A percentile compares a stretch with the other conserved stretches of the same genome.
These are phyloP conservation scores for Nepenthes mirabilis DNA, from an alignment of 148 eudicot genomes.

Conservation along the genomic window DNA sequence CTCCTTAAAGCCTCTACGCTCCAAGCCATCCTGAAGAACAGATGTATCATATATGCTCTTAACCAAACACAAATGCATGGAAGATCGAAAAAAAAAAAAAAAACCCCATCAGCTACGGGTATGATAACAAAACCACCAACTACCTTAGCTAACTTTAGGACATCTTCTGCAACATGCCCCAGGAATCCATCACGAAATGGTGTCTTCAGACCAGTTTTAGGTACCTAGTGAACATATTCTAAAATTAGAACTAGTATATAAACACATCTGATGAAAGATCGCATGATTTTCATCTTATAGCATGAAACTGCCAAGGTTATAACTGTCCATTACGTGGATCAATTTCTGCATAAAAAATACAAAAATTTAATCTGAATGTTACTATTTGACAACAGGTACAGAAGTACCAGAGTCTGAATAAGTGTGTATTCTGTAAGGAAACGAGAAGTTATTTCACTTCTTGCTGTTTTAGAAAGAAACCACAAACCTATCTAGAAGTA, in stretches of 20 bases:
- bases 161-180: constrained; percentile 80
- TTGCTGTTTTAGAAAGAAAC: no score
- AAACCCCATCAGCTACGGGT: not conserved
- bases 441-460: no score
- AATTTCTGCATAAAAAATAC: no score
- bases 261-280: not conserved
- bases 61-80: not conserved
- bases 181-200: constrained; percentile 95
- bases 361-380: no score
- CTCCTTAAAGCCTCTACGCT: constrained; percentile 90
- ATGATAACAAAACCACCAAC: constrained; percentile 6
- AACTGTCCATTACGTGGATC: no score
- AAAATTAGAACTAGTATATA: constrained; percentile 1
- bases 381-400: no score
- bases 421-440: no score
- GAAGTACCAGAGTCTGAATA: no score
- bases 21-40: constrained; percentile 76
- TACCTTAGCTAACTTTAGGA: constrained; percentile 77
- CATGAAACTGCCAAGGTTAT: no score
- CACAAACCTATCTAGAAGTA: no score
- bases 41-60: not conserved
- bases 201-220: constrained; percentile 76
- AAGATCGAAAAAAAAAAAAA: not conserved
- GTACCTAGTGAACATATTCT: constrained; percentile 45
- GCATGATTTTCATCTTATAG: not conserved